Base-by-base conservation (phyloP, 306 rosid genomes). In the Cicer pinnatifidum region DNA sequence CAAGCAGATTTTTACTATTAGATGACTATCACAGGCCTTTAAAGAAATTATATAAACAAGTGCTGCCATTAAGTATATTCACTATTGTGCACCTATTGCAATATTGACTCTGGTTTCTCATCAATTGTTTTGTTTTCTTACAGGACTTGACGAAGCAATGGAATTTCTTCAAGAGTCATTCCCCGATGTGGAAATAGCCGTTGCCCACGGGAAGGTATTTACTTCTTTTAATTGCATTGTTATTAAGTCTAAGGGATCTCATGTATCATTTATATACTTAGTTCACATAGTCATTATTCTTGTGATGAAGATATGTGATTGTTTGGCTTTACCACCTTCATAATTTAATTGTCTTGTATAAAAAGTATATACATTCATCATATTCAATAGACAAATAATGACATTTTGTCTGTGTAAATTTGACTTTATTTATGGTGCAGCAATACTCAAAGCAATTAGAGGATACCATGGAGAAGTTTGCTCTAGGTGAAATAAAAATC, bases 101-200 rank as follows among this genome's bases (percentile, higher is more conserved):
- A 70, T 52, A 60, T 43, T 76, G 67, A 72, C 11, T 48, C 60
- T 72, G 48, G 61, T 67, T 74, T 80, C 63, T 69, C 68, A 38
- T 60, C 77, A 52, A 67, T 82, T 74, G 37, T 43, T 67, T 66
- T 28, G 35, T 28, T 28, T 64, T 64, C 58, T 75, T 78, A 66
- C 87, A 93, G 98, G 98, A 70, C 98, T 91, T 60, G 97, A 91
- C 60, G 94, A 93, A 74, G 96, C 87, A 80, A 88, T 83, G 97
- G 79, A 82, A 19, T 94, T 94, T 91, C 97, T 91, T 41, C 84
- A 77, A 78, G 80, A 74, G 76, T 69, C 92, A 66, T 91, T 88
- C 83, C 92, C 96, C 7, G 71, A 76, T 75, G 89, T 89, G 77
- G 92, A 94, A 84, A 89, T 93, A 82, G 98, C 96, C 77, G 77